Base-by-base conservation (phyloP, 2,329 filamentous ascomycete species). In the Hymenoscyphus infarciens region DNA sequence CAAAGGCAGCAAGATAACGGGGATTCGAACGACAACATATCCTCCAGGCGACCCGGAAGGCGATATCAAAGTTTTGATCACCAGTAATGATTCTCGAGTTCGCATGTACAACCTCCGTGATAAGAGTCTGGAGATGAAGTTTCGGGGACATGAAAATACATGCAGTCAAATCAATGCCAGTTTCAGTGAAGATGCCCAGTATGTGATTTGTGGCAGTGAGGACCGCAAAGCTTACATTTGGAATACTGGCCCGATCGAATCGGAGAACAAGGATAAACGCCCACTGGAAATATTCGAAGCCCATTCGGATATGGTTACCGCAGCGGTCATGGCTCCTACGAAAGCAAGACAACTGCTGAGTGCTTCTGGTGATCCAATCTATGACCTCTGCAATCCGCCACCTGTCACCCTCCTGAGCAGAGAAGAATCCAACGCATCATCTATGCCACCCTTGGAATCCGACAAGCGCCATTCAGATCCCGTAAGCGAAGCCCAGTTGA, bases 1-100 rank as follows among this genome's bases (percentile, higher is more conserved):
- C 4, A 97, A 96, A 74, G 94, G 94, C 5, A 97, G 92, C 78
- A 99, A 99, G 74, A 97, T 99, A 69, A 98, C 95, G 0, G 93
- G 92, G 6, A 97, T 99, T 60, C 87, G 94, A 71, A 89, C 92
- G 0, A 87, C 88, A 67, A 76, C 79, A 16, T 80, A 86, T 57
- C 86, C 87, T 4, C 80, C 81, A 2, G 78, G 81, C 25, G 78
- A 83, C 58, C 78, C 79, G 1, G 83, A 83, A 60, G 71, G 69
- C 2, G 89, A 93, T 60, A 83, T 91, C 58, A 96, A 96, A 71
- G 80, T 99, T 2, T 80, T 99, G 6, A 87, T 99, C 62, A 96
- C 92, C 1, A 97, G 93, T 68, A 99, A 98, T 70, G 95, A 99
- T 74, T 97, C 94, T 0, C 86, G 95, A 25, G 85, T 98, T 16